Conservation (phyloP, 352 stramenopile species). For the Globisporangium barbulae region DNA sequence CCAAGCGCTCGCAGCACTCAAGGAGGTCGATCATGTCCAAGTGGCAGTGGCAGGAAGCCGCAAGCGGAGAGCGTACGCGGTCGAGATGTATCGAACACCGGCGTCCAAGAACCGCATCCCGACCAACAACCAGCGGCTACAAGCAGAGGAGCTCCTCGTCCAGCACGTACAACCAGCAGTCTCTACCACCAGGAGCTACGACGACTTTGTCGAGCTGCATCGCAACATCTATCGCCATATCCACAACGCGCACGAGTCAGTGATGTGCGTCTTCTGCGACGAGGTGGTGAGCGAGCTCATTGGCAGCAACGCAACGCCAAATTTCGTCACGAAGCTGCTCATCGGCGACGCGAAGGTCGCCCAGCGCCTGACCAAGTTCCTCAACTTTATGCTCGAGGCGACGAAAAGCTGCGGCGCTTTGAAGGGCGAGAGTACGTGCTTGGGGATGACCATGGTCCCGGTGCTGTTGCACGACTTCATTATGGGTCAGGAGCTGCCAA, state of each 20-base stretch:
- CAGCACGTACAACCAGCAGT: background rate
- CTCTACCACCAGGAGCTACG: background rate
- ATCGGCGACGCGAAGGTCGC: constrained; percentile 1
- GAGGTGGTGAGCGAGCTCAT: background rate
- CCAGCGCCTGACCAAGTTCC: background rate
- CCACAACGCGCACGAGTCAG: background rate
- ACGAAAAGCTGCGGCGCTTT: background rate
- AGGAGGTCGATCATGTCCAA: background rate
- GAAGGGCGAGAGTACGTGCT: background rate
- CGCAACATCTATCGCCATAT: background rate
- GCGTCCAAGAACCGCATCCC: constrained; percentile 7
- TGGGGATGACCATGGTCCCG: background rate
- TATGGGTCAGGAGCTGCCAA: background rate
- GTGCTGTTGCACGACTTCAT: background rate
- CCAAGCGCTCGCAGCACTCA: constrained; percentile 1
- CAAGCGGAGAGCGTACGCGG: background rate
- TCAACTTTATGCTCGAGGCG: constrained; percentile 1
- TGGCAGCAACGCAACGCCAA: background rate
- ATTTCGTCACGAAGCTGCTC: background rate
- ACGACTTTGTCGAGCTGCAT: background rate
- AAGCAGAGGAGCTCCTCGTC: background rate
- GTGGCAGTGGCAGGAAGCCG: background rate
- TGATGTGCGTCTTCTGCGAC: background rate
- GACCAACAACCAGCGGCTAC: background rate
- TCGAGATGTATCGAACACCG: background rate